Conservation (phyloP, 108 stramenopile genomes). For the Stephanodiscus minutulus region DNA sequence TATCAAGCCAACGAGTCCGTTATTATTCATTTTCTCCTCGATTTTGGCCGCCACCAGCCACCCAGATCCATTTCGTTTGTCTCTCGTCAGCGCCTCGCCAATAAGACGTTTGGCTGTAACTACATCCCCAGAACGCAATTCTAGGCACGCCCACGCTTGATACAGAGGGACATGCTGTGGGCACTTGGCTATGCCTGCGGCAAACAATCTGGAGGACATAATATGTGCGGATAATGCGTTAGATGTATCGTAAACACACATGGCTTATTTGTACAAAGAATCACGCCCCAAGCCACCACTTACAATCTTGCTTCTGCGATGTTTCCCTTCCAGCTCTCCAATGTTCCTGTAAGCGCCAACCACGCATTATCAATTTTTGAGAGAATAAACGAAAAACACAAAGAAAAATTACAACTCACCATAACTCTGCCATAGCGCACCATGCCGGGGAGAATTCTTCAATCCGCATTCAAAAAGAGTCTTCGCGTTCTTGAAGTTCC, state of each 20-base stretch:
- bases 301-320: slow-evolving; percentile 54
- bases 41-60: slow-evolving; percentile 79
- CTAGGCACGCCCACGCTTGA: slow-evolving; percentile 81
- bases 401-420: slow-evolving; percentile 29
- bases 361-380: background rate
- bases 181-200: slow-evolving; percentile 69
- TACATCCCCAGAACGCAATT: slow-evolving; percentile 66
- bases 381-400: background rate
- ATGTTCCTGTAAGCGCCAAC: slow-evolving; percentile 17
- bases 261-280: background rate
- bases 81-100: slow-evolving; percentile 67
- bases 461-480: slow-evolving; percentile 79
- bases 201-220: slow-evolving; percentile 50
- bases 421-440: slow-evolving; percentile 85
- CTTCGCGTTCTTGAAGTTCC: slow-evolving; percentile 68
- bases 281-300: slow-evolving; percentile 7
- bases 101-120: slow-evolving; percentile 69
- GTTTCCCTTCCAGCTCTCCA: slow-evolving; percentile 72
- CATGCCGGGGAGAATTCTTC: slow-evolving; percentile 68
- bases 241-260: background rate
- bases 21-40: slow-evolving; percentile 58
- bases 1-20: slow-evolving; percentile 61
- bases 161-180: slow-evolving; percentile 69
- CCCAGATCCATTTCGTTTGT: slow-evolving; percentile 73
- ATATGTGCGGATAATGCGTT: background rate